Evolutionary conservation across 305 asterid genomes (phyloP), one percentile per base, ranked within the genome.

Genomic region (Ajuga reptans): DNA sequence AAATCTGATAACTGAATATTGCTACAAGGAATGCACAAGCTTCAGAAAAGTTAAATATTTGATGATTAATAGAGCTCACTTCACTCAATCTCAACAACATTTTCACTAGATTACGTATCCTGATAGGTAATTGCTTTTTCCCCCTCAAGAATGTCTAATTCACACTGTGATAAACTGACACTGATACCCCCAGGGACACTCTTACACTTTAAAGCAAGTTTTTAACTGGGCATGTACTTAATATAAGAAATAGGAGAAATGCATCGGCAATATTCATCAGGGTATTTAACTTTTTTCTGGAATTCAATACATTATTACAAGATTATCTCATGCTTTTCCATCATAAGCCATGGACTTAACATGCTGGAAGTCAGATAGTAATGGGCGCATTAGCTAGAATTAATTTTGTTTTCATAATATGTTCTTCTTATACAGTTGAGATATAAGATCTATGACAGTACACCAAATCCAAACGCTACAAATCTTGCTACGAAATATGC

Each of bases 261-360:
- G 50, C 27, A 21, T 21, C 64, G 5, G 24, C 54, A 68, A 68
- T 45, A 27, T 45, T 31, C 57, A 16, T 17, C 49, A 14, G 2
- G 27, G 2, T 21, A 21, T 4, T 21, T 43, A 72, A 39, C 5
- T 51, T 63, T 24, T 62, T 15, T 6, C 50, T 37, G 29, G 24
- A 61, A 41, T 64, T 50, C 18, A 5, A 14, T 39, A 8, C 16
- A 51, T 43, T 14, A 24, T 6, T 5, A 58, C 7, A 72, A 15
- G 36, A 72, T n/a, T 27, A 62, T 57, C 76, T 14, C 29, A 29
- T 51, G 39, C 15, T 33, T 45, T 45, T 57, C 50, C 66, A 63
- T 9, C 1, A 18, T 53, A 37, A 69, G 27, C 14, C 62, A 43
- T 57, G 60, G 7, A 24, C 60, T 42, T 8, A 6, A 51, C 12